phyloP scores from a whole-genome alignment of 2,329 filamentous ascomycete genomes.

The Pestalotiopsis sp. region DNA sequence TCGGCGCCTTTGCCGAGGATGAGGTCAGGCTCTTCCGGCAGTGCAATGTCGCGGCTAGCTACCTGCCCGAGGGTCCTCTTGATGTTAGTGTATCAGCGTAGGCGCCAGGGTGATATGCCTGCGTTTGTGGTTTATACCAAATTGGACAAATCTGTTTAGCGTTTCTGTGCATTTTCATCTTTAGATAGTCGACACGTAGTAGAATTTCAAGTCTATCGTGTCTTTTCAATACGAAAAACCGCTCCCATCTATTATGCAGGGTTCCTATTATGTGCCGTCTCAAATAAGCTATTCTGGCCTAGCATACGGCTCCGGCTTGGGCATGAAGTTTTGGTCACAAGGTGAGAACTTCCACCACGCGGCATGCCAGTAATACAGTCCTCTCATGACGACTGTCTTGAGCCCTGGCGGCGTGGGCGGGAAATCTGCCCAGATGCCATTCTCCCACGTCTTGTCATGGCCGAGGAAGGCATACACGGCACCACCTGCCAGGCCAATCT shows the following conservation, averaged over 20 bases:
- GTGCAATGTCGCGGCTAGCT: slow-evolving; percentile 75
- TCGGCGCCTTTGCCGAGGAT: slow-evolving; percentile 72
- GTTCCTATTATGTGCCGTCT: background rate
- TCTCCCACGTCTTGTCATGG: slow-evolving; percentile 6
- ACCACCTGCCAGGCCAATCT: slow-evolving; percentile 1
- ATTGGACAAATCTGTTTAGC: background rate
- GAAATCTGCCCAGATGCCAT: slow-evolving; percentile 7
- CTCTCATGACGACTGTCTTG: background rate
- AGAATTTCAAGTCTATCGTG: background rate
- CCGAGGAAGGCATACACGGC: slow-evolving; percentile 2
- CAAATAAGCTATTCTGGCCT: background rate
- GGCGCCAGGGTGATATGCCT: background rate
- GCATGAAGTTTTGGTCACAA: slow-evolving; percentile 13
- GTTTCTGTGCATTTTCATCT: background rate
- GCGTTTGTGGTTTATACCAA: background rate
- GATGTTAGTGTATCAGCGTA: slow-evolving; percentile 1
- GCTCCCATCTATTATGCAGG: too few species aligned
- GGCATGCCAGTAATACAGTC: background rate
- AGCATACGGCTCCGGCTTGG: background rate
- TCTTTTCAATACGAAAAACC: background rate
- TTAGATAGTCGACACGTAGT: background rate
- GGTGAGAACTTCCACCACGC: slow-evolving; percentile 11
- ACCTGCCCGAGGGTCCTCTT: slow-evolving; percentile 54
- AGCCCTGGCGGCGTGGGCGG: slow-evolving; percentile 5
- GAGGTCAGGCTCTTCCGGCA: slow-evolving; percentile 77